Conservation (phyloP, 495 filamentous ascomycete species). For the Aspergillus coremiiformis region DNA sequence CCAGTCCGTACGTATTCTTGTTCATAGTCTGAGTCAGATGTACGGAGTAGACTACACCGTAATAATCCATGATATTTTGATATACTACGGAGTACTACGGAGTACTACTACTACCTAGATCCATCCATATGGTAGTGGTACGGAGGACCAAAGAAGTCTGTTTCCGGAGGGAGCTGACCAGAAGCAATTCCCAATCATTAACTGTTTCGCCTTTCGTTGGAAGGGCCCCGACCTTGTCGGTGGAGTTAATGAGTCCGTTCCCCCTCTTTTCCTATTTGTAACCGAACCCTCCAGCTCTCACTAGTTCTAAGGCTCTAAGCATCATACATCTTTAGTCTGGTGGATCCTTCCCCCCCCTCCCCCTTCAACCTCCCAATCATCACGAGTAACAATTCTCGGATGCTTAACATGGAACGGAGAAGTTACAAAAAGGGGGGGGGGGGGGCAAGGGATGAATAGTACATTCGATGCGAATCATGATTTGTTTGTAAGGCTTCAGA, state of each 20-base stretch:
- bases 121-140: no score
- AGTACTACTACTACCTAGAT: neutral
- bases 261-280: conserved; percentile 16
- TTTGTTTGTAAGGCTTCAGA: neutral
- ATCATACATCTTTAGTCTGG: conserved; percentile 18
- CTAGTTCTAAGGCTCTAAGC: conserved; percentile 21
- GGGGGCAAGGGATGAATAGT: neutral
- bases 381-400: neutral
- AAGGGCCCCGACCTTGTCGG: conserved; percentile 1
- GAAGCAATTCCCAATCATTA: neutral
- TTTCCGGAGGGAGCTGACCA: neutral
- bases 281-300: conserved; percentile 8
- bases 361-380: conserved; percentile 1
- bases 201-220: neutral
- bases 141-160: no score
- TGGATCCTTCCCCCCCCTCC: neutral
- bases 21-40: neutral
- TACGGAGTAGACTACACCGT: neutral
- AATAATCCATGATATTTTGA: no score
- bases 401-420: conserved; percentile 7
- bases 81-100: neutral
- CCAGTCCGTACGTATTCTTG: no score
- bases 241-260: conserved; percentile 1
- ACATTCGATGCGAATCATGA: neutral
- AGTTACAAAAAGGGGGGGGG: conserved; percentile 1